Evolutionary conservation across 2,329 filamentous ascomycete species (phyloP), one percentile per base, ranked within the genome.

Genomic region (Aureobasidium melanogenum): DNA sequence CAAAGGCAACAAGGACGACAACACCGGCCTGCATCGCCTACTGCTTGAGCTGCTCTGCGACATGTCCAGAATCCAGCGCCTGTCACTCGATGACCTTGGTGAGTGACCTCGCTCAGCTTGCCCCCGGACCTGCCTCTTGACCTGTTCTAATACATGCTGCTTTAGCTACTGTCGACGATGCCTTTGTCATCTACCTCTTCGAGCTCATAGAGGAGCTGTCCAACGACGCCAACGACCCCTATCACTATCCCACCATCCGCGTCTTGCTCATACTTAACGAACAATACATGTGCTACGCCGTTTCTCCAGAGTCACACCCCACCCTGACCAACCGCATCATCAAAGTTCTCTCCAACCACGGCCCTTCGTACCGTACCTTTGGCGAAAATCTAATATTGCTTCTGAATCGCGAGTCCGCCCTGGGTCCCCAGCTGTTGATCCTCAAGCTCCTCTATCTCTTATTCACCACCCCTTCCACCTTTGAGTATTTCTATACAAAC

Each of bases 401-500:
- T 1, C 81, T 99, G 41, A 99, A 99, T 72, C 87, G 94, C 68
- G 94, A 97, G 78, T 82, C 88, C 10, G 92, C 97, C 74, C 96
- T 94, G 0, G 93, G 91, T 1, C 83, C 96, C 39, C 95, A 99
- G 74, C 82, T 99, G 28, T 82, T 99, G n/a, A 97, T 97, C 63
- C 81, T 99, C 44, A 99, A 99, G 75, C 84, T 97, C 5, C 80
- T 99, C 30, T 99, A 97, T 74, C 84, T 99, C 38, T 82, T 99
- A 10, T 99, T 99, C 75, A 96, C 92, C 5, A 97, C 91, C 10
- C 85, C 85, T 61, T 84, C 88, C 17, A 99, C 94, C 0, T 91
- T 94, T 73, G 94, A 99, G 75, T 99, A 97, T 75, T 99, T 99
- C 71, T 99, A 97, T 74, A 97, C 91, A 30, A 99, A 99, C 71